Conservation (phyloP, 305 asterid species). For the Fraxinus floribunda region DNA sequence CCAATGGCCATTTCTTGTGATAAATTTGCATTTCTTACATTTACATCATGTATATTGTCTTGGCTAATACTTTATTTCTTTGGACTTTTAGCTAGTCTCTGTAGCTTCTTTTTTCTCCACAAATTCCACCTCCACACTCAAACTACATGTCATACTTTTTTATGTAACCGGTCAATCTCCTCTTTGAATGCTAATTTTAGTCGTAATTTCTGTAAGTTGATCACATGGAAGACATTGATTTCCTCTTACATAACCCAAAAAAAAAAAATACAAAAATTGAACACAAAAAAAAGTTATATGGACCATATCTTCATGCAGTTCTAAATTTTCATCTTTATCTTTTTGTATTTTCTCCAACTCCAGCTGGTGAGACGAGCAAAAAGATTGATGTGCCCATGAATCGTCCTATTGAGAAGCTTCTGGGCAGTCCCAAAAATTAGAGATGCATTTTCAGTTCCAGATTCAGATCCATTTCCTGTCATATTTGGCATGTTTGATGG, state of each 20-base stretch:
- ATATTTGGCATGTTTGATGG: neutral
- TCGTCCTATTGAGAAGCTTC: constrained; percentile 23
- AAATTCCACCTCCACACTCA: constrained; percentile 35
- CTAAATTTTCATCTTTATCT: constrained; percentile 29
- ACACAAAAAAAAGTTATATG: constrained; percentile 3
- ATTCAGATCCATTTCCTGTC: neutral
- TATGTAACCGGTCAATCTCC: constrained; percentile 40
- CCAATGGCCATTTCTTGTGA: constrained; percentile 31
- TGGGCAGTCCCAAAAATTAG: constrained; percentile 11
- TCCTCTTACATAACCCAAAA: neutral
- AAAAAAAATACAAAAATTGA: neutral
- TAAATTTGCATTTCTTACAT: constrained; percentile 14
- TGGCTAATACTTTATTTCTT: constrained; percentile 39
- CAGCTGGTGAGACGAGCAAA: constrained; percentile 31
- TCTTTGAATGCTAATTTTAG: constrained; percentile 34
- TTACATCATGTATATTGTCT: constrained; percentile 28
- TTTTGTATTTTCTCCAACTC: constrained; percentile 44
- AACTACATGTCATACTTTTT: constrained; percentile 48
- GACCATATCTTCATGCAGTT: constrained; percentile 48
- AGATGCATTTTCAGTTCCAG: neutral
- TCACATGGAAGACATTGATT: neutral
- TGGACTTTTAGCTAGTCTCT: constrained; percentile 30
- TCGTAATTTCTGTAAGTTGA: constrained; percentile 37
- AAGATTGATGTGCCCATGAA: constrained; percentile 24
- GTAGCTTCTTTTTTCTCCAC: constrained; percentile 27